phyloP scores from a whole-genome alignment of 2,329 filamentous ascomycete species.

The Colletotrichum sublineola region DNA sequence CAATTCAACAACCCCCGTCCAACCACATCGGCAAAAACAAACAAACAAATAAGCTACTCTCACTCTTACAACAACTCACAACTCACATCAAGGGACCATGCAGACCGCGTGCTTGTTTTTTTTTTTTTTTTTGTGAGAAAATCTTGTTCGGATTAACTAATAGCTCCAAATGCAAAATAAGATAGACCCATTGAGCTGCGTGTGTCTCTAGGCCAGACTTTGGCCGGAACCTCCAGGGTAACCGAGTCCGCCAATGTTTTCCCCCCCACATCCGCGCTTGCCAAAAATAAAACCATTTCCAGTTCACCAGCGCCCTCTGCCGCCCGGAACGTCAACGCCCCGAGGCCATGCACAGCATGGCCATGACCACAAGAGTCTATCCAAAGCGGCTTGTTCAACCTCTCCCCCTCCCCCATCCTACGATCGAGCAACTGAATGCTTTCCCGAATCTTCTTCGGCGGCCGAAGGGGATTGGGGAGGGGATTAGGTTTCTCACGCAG shows the following conservation, averaged over 20 bases:
- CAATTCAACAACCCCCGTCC: neutral
- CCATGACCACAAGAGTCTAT: slow-evolving; percentile 1
- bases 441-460: slow-evolving; percentile 15
- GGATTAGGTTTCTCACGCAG: slow-evolving; percentile 17
- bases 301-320: slow-evolving; percentile 49
- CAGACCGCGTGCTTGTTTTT: neutral
- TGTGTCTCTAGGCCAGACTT: slow-evolving; percentile 47
- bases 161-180: slow-evolving; percentile 51
- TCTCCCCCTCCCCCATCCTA: slow-evolving; percentile 10
- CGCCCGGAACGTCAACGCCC: slow-evolving; percentile 6
- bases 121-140: slow-evolving; percentile 30
- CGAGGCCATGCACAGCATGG: slow-evolving; percentile 33
- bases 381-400: slow-evolving; percentile 21
- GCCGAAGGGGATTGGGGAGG: neutral
- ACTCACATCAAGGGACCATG: neutral
- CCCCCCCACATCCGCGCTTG: neutral
- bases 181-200: slow-evolving; percentile 56
- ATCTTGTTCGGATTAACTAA: slow-evolving; percentile 58
- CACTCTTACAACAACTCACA: neutral
- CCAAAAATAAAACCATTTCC: slow-evolving; percentile 48
- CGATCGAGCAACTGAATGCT: slow-evolving; percentile 18
- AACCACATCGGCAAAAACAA: neutral
- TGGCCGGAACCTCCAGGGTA: slow-evolving; percentile 50
- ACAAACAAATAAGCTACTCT: neutral
- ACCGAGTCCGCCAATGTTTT: slow-evolving; percentile 24